phyloP scores from a whole-genome alignment of 768 basidiomycete genomes.

The Dioszegia hungarica region DNA sequence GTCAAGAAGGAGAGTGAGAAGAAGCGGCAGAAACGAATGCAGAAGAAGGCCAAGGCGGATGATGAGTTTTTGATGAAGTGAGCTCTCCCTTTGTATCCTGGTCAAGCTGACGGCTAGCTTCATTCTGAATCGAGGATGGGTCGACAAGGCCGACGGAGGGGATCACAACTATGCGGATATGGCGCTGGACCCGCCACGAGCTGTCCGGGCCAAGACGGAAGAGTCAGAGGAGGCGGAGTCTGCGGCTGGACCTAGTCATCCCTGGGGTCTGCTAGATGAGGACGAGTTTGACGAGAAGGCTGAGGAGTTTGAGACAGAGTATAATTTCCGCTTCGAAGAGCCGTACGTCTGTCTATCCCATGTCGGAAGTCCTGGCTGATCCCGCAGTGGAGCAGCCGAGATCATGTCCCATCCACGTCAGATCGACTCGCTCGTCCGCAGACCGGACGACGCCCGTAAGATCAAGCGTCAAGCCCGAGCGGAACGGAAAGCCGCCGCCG shows the following conservation, averaged over 20 bases:
- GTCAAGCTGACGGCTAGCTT: constrained; percentile 58
- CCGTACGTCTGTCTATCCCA: constrained; percentile 57
- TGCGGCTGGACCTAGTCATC: constrained; percentile 33
- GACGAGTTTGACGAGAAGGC: constrained; percentile 76
- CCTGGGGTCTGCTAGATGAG: constrained; percentile 52
- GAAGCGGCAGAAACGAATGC: constrained; percentile 45
- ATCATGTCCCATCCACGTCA: constrained; percentile 74
- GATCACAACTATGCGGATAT: neutral
- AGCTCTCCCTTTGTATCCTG: constrained; percentile 40
- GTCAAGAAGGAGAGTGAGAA: constrained; percentile 56
- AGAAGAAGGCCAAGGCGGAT: constrained; percentile 61
- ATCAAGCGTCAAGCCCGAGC: constrained; percentile 74
- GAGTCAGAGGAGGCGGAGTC: constrained; percentile 19
- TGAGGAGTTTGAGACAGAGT: constrained; percentile 89
- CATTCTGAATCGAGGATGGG: constrained; percentile 95
- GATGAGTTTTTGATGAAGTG: constrained; percentile 89
- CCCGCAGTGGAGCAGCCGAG: constrained; percentile 58
- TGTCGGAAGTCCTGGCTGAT: neutral
- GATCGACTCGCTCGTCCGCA: constrained; percentile 52
- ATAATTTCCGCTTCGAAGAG: constrained; percentile 98
- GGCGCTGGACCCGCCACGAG: constrained; percentile 44
- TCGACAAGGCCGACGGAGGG: constrained; percentile 61
- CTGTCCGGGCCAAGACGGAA: constrained; percentile 80
- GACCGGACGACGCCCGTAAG: constrained; percentile 70
- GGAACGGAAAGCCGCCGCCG: constrained; percentile 58